Percentiles rank a stretch among this genome's conserved stretches.
Conservation (phyloP, 257 asterid species). For the Solanum gracilifrons region DNA sequence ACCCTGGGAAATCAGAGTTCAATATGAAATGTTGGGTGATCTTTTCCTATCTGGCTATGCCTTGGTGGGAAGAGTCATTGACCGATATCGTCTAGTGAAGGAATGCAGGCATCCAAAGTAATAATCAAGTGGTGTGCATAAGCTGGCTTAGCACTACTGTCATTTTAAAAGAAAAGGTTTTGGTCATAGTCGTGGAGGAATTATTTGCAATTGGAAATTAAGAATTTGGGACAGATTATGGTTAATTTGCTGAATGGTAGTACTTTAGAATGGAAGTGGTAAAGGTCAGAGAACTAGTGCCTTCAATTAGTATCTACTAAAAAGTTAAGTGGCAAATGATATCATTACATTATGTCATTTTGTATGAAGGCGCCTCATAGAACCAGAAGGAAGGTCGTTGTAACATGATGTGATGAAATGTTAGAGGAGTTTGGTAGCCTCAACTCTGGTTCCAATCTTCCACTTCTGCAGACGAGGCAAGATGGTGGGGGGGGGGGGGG, state of each 20-base stretch:
- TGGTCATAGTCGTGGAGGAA: neutral
- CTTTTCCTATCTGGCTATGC: neutral
- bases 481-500: no score
- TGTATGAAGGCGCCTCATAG: neutral
- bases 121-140: neutral
- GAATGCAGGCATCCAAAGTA: neutral
- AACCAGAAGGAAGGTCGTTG: neutral
- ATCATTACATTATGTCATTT: neutral
- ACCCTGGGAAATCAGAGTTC: neutral
- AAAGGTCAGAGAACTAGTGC: neutral
- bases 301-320: neutral
- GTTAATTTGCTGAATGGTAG: neutral
- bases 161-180: neutral
- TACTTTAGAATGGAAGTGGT: neutral
- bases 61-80: neutral
- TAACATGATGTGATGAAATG: neutral
- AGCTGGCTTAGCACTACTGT: neutral
- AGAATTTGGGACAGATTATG: neutral
- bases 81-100: neutral
- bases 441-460: neutral
- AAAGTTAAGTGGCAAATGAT: neutral
- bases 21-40: neutral
- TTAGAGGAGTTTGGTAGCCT: neutral
- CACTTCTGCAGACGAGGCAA: neutral
- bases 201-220: neutral